phyloP scores from a whole-genome alignment of 2,329 filamentous ascomycete genomes.

The Sodiomyces alkalinus region DNA sequence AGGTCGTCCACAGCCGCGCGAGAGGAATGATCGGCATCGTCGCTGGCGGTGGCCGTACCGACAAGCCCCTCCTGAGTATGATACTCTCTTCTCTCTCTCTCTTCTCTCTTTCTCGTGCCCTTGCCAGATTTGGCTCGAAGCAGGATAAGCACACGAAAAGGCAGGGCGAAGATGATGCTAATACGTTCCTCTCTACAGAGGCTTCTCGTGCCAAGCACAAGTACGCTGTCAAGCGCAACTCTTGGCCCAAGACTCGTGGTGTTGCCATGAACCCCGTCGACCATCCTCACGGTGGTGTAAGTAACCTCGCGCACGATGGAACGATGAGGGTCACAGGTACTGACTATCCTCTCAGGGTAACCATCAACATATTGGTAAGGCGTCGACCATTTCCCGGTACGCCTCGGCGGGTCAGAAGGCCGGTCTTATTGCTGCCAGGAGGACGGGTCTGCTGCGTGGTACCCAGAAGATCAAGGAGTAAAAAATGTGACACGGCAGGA shows the following conservation, averaged over 20 bases:
- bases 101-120: background rate
- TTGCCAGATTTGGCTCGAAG: background rate
- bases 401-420: slow-evolving; percentile 98
- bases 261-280: slow-evolving; percentile 99
- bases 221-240: slow-evolving; percentile 99
- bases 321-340: slow-evolving; percentile 11
- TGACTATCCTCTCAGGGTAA: slow-evolving; percentile 59
- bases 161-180: slow-evolving; percentile 11
- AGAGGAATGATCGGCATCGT: slow-evolving; percentile 99
- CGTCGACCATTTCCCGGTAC: slow-evolving; percentile 97
- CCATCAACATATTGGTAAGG: slow-evolving; percentile 99
- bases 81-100: no score
- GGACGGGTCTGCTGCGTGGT: slow-evolving; percentile 99
- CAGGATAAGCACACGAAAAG: background rate
- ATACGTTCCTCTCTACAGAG: slow-evolving; percentile 46
- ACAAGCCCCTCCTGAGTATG: slow-evolving; percentile 94
- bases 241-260: slow-evolving; percentile 99
- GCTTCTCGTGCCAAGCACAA: slow-evolving; percentile 99
- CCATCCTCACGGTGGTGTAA: slow-evolving; percentile 88
- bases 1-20: slow-evolving; percentile 82
- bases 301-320: slow-evolving; percentile 15
- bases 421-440: slow-evolving; percentile 98
- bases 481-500: slow-evolving; percentile 21
- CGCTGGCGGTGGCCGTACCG: slow-evolving; percentile 96
- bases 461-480: slow-evolving; percentile 99